Conservation (phyloP, 2,329 filamentous ascomycete genomes). For the Ceratocystis lukuohia region DNA sequence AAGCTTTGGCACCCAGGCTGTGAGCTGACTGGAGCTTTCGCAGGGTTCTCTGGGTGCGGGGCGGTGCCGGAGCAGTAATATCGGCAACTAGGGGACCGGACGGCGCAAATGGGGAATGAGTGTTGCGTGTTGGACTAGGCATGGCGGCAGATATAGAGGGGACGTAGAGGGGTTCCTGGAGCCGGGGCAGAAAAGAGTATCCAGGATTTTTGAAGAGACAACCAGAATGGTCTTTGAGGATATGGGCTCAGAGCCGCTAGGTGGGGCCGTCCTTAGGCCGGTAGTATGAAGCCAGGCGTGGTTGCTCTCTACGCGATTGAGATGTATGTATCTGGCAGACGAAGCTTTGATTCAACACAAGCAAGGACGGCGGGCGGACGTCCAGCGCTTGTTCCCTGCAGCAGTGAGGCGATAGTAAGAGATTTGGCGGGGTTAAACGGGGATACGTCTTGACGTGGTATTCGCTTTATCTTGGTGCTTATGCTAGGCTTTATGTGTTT, state of each 20-base stretch:
- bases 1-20: constrained; percentile 45
- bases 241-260: neutral
- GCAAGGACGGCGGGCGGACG: neutral
- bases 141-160: constrained; percentile 2
- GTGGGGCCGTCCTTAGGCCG: neutral
- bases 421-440: too few species aligned
- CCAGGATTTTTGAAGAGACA: neutral
- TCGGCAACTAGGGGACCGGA: constrained; percentile 26
- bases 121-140: constrained; percentile 10
- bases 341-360: neutral
- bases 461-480: neutral
- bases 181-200: neutral
- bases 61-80: constrained; percentile 44
- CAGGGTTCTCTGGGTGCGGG: constrained; percentile 52
- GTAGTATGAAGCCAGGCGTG: neutral
- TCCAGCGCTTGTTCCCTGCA: neutral
- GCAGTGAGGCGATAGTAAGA: too few species aligned
- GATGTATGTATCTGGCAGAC: too few species aligned
- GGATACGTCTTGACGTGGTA: neutral
- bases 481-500: neutral
- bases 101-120: neutral
- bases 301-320: too few species aligned
- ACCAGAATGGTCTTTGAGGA: neutral
- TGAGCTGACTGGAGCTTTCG: constrained; percentile 67
- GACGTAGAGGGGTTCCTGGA: neutral